Evolutionary conservation across 768 basidiomycete species (phyloP), one percentile per base, ranked within the genome.

Genomic region (Leccinellum albellum): DNA sequence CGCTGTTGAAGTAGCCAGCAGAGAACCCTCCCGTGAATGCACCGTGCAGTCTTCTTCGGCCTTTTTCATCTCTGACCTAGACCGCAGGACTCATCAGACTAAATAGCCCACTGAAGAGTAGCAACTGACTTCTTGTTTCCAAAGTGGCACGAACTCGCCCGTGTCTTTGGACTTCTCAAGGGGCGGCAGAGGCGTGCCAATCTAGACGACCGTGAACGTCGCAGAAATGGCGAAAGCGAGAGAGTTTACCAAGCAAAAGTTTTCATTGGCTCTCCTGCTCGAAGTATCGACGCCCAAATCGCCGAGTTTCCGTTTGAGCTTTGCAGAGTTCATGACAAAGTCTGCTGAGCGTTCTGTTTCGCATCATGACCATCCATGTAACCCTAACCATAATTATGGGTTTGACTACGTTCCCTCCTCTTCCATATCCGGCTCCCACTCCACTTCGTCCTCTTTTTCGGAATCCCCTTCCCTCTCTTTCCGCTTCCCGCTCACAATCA

Each of bases 11-110:
- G 75, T 98, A 98, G 0, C 96, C 96, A 26, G 97, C 97, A 54
- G 91, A 94, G 79, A 94, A 99, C 12, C 97, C 97, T 23, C 97
- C 97, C 0, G 95, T 98, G 75, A 98, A 99, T 4, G 97, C 97
- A 3, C 97, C 97, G 69, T 99, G 97, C n/a, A 99, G 76, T 55
- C 97, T 78, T 61, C 93, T 77, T 46, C 96, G 82, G 31, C 94
- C 94, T 68, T 97, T 85, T 74, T 98, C 95, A 75, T 98, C 95
- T 63, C 89, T 81, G 12, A 94, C 92, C 89, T 94, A 65, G 51
- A 60, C 8, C 45, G 48, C 4, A 24, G 51, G 23, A 48, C 23
- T 64, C 40, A 64, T 64, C 58, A 59, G 60, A 57, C n/a, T 50
- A 50, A 54, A 64, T 57, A 64, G 62, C 58, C 57, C 56, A 63